Evolutionary conservation across 768 basidiomycete species (phyloP), one percentile per base, ranked within the genome.

Genomic region (Xerocomellus amylosporus): DNA sequence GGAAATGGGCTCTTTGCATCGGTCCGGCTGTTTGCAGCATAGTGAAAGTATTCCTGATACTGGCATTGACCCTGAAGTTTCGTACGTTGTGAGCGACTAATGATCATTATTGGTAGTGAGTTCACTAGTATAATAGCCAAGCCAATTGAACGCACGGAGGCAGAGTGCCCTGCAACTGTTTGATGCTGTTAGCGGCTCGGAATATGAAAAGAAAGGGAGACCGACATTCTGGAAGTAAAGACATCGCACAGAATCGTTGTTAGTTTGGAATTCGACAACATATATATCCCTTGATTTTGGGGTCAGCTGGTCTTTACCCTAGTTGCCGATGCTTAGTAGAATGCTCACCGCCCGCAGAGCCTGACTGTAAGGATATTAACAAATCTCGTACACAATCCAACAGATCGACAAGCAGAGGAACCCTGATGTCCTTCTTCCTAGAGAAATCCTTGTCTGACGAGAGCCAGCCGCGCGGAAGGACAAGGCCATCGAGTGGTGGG

Each of bases 391-490:
- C 53, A 15, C 24, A 48, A 3, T 47, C 31, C 14, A 66, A 52
- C 4, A 73, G 53, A 0, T 45, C 15, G 5, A 40, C 0, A 3
- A 63, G 15, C 13, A 60, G n/a, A 15, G 30, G 17, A 38, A 54
- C 38, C n/a, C 8, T n/a, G 37, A 54, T 33, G 5, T 56, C 53
- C 55, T 61, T 62, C 38, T 58, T 44, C 0, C 2, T 17, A 8
- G 26, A 65, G 48, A 62, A 58, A 51, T 56, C 59, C 15, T 55
- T 54, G 42, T 60, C 41, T 26, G 38, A 17, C 15, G 70, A 33
- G 19, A 84, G 60, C 83, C 84, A 87, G 48, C 75, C 78, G 2
- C 75, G 75, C 0, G 85, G 85, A 33, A 87, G 72, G 5, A 77
- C 76, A 26, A 82, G 58, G 15, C 73, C 71, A 60, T 85, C 78